A percentile compares a stretch with the other conserved stretches of the same genome.
Conservation (phyloP, 495 filamentous ascomycete genomes). For the Aspergillus leporis region DNA sequence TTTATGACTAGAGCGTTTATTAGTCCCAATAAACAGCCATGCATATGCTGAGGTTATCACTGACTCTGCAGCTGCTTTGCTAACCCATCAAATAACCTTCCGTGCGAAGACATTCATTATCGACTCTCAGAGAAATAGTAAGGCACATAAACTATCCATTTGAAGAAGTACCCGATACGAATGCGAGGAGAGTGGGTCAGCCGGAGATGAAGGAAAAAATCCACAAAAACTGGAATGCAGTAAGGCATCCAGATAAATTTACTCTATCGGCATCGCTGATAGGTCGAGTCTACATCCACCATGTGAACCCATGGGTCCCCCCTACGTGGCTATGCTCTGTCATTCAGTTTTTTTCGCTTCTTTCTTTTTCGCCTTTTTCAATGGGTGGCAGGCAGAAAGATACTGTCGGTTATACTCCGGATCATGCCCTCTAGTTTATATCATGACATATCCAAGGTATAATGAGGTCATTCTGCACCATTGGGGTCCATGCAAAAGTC, state of each 20-base stretch:
- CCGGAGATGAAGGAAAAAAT: not conserved
- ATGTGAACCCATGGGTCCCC: not conserved
- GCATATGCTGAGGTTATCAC: too few species aligned
- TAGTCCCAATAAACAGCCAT: too few species aligned
- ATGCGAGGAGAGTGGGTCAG: not conserved
- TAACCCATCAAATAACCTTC: not conserved
- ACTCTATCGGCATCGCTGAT: not conserved
- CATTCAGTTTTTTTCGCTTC: not conserved
- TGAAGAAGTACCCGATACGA: slow-evolving; percentile 1
- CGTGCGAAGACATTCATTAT: too few species aligned
- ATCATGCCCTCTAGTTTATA: too few species aligned
- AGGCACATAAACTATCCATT: not conserved
- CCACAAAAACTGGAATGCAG: not conserved
- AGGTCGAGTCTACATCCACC: not conserved
- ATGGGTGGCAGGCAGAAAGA: not conserved
- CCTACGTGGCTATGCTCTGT: not conserved
- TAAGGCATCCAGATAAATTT: not conserved
- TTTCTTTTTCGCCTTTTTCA: not conserved
- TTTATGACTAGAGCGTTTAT: too few species aligned
- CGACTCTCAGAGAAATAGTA: not conserved
- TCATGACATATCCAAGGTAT: too few species aligned
- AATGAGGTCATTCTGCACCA: too few species aligned
- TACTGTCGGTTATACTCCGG: too few species aligned
- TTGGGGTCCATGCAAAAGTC: too few species aligned
- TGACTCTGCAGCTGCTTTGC: not conserved